Evolutionary conservation across 441 rosid genomes (phyloP).

Genomic region (Arabidopsis lyrata): DNA sequence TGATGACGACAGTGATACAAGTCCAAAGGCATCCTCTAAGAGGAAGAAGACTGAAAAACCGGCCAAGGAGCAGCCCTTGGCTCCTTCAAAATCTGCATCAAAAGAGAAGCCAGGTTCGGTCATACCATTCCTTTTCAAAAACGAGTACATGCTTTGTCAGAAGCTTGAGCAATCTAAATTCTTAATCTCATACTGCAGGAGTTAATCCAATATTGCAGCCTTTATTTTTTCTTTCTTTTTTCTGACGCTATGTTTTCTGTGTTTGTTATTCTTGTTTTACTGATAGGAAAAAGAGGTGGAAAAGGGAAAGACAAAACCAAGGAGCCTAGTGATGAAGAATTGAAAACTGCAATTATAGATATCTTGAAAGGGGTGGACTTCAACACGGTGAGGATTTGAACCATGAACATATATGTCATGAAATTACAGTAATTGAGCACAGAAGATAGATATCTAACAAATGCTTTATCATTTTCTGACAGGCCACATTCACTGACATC

Average conservation of each 20-base stretch:
- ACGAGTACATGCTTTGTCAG: constrained; percentile 8
- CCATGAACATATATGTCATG: constrained; percentile 28
- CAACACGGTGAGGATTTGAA: constrained; percentile 70
- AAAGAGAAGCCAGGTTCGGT: constrained; percentile 68
- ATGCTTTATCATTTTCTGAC: constrained; percentile 46
- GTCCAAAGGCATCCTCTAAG: constrained; percentile 72
- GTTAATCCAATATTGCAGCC: neutral
- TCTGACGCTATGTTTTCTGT: constrained; percentile 15
- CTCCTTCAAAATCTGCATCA: constrained; percentile 59
- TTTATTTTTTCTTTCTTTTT: neutral
- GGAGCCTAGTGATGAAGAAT: constrained; percentile 67
- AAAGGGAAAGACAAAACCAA: constrained; percentile 68
- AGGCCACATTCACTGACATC: constrained; percentile 98
- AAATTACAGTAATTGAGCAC: constrained; percentile 17
- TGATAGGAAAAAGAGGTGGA: constrained; percentile 59
- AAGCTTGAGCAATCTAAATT: constrained; percentile 17
- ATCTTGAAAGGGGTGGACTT: constrained; percentile 90
- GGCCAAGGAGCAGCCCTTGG: constrained; percentile 58
- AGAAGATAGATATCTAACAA: constrained; percentile 28
- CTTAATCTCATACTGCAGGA: neutral
- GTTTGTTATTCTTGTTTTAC: constrained; percentile 9
- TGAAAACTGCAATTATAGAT: constrained; percentile 77
- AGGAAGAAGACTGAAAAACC: constrained; percentile 64
- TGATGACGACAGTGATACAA: constrained; percentile 65
- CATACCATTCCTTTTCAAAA: neutral